A percentile compares a stretch with the other conserved stretches of the same genome.
Conservation (phyloP, 805 yeast genomes). For the Yamadazyma kitorensis region DNA sequence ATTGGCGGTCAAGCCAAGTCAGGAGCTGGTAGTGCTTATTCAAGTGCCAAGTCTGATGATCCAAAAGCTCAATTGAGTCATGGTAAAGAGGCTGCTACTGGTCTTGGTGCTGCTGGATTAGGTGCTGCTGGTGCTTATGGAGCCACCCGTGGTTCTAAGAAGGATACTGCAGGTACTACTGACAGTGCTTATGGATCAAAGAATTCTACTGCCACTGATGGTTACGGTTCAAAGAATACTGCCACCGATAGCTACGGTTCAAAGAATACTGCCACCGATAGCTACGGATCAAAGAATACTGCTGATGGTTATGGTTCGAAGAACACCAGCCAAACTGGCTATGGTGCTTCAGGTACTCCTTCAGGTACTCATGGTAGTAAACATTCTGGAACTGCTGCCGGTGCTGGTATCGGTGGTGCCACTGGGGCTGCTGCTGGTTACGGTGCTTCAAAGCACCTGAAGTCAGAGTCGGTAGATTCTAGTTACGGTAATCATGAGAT, state of each 20-base stretch:
- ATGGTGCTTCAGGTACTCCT: slow-evolving; percentile 4
- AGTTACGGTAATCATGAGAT: slow-evolving; percentile 2
- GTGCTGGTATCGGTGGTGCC: slow-evolving; percentile 7
- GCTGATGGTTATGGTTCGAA: slow-evolving; percentile 11
- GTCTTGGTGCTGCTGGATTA: slow-evolving; percentile 13
- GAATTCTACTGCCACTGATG: slow-evolving; percentile 1
- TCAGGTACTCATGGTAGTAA: slow-evolving; percentile 5
- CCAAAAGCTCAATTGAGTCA: slow-evolving; percentile 8
- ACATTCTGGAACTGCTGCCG: slow-evolving; percentile 7
- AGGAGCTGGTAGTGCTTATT: slow-evolving; percentile 7
- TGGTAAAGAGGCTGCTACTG: slow-evolving; percentile 14
- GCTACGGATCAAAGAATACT: slow-evolving; percentile 9
- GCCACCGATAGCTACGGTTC: slow-evolving; percentile 14
- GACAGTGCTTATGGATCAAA: neutral
- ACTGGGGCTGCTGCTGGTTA: slow-evolving; percentile 1
- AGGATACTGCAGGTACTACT: neutral
- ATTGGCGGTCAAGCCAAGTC: slow-evolving; percentile 9
- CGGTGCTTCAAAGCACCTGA: slow-evolving; percentile 1
- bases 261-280: slow-evolving; percentile 10
- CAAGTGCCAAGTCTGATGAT: slow-evolving; percentile 10
- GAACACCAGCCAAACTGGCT: too few species aligned
- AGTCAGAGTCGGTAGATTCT: slow-evolving; percentile 3
- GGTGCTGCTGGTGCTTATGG: slow-evolving; percentile 16
- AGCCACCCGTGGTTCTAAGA: slow-evolving; percentile 3
- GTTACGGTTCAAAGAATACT: slow-evolving; percentile 7